These are phyloP conservation scores for Ciborinia camelliae DNA, from an alignment of 2,329 filamentous ascomycete genomes.

Conservation along the genomic window DNA sequence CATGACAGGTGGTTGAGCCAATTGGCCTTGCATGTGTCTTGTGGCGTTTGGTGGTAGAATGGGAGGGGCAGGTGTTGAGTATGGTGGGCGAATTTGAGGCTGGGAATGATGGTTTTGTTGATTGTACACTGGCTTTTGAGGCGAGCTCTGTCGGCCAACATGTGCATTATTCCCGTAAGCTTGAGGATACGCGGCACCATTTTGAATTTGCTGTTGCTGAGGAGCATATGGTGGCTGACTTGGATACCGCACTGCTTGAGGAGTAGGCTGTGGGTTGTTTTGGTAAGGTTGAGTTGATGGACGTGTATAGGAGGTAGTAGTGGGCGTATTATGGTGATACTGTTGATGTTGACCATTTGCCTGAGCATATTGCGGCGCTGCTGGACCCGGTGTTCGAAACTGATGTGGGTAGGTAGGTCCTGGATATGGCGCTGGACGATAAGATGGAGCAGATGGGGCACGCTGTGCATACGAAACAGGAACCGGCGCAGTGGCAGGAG, in stretches of 20 bases:
- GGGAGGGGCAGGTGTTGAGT: conserved; percentile 30
- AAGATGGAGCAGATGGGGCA: conserved; percentile 30
- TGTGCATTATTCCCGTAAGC: conserved; percentile 29
- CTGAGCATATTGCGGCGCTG: conserved; percentile 29
- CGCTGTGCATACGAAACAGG: conserved; percentile 30
- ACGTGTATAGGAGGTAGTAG: conserved; percentile 30
- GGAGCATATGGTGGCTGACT: conserved; percentile 31
- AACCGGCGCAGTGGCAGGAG: conserved; percentile 31
- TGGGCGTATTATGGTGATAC: conserved; percentile 29
- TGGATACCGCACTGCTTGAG: conserved; percentile 31
- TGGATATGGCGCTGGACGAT: conserved; percentile 32
- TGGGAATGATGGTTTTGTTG: conserved; percentile 28
- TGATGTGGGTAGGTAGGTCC: conserved; percentile 36
- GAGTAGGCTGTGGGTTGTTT: conserved; percentile 28
- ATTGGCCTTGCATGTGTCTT: conserved; percentile 27
- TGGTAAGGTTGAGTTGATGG: conserved; percentile 29
- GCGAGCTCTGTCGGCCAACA: conserved; percentile 33
- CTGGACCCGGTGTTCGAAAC: conserved; percentile 30
- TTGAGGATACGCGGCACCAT: conserved; percentile 30
- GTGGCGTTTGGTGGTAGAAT: conserved; percentile 27
- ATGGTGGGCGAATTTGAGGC: conserved; percentile 26
- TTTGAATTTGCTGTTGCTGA: conserved; percentile 31
- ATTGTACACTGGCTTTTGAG: conserved; percentile 35
- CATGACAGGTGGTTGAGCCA: conserved; percentile 26
- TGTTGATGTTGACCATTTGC: conserved; percentile 26